Evolutionary conservation across 139 green algal genomes (phyloP).

Genomic region (Chlamydomonas urium): DNA sequence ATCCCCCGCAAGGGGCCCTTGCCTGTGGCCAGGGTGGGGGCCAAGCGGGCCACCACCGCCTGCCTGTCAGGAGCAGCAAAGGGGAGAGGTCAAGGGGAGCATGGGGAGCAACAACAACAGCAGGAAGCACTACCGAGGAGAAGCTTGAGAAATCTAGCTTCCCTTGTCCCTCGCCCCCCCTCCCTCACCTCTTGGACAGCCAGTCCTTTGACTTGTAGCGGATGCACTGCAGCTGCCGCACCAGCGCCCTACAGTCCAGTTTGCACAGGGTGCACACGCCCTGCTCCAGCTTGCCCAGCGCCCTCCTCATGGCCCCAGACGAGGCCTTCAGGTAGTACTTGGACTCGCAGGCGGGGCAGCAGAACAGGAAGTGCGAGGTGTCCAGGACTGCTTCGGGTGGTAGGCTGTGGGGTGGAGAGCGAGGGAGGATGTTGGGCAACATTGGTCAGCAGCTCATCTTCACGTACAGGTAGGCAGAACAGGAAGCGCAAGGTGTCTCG

Average conservation of each 20-base stretch:
- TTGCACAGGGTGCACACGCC: constrained; percentile 65
- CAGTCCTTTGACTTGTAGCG: constrained; percentile 22
- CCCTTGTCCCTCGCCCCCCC: not conserved
- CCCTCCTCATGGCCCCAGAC: constrained; percentile 46
- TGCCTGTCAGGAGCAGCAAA: not conserved
- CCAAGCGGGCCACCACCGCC: constrained; percentile 7
- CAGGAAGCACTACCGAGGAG: not conserved
- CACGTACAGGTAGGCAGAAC: too few relatives aligned
- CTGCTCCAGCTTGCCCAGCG: constrained; percentile 64
- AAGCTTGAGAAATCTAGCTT: too few relatives aligned
- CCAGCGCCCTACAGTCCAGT: constrained; percentile 66
- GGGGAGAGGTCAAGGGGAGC: not conserved
- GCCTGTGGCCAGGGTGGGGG: constrained; percentile 2
- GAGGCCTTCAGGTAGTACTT: constrained; percentile 51
- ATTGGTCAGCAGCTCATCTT: too few relatives aligned
- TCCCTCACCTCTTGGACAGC: constrained; percentile 22
- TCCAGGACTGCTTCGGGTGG: constrained; percentile 37
- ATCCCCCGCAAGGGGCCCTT: not conserved
- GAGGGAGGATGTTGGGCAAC: too few relatives aligned
- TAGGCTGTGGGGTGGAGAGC: not conserved
- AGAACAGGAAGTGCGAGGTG: constrained; percentile 55
- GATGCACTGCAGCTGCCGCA: constrained; percentile 60
- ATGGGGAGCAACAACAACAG: not conserved
- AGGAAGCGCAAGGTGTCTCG: too few relatives aligned
- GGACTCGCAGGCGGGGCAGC: constrained; percentile 61